Conservation (phyloP, 805 yeast species). For the Debaryomyces tyrocola region DNA sequence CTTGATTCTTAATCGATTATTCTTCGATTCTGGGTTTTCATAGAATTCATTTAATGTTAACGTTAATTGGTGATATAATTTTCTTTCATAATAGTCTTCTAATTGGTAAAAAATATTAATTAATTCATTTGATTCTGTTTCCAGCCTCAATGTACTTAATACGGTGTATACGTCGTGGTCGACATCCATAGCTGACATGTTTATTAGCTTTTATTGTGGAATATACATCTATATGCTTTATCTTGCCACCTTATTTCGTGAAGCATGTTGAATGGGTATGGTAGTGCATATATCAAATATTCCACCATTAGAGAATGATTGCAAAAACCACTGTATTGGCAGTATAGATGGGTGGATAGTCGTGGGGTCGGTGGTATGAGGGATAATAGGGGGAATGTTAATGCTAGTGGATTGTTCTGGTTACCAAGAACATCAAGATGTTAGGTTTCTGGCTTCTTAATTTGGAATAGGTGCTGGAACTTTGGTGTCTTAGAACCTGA, state of each 20-base stretch:
- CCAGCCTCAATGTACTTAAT: slow-evolving; percentile 62
- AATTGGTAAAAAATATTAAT: slow-evolving; percentile 61
- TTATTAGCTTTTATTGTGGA: background rate
- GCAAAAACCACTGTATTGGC: background rate
- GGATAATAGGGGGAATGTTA: too few species aligned
- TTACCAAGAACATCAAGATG: too few species aligned
- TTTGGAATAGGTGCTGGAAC: too few species aligned
- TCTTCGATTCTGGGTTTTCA: slow-evolving; percentile 48
- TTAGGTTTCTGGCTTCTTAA: too few species aligned
- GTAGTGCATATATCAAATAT: background rate
- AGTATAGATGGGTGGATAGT: too few species aligned
- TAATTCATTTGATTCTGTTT: slow-evolving; percentile 60
- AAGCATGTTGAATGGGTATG: background rate
- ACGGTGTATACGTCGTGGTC: slow-evolving; percentile 44
- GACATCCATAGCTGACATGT: slow-evolving; percentile 37
- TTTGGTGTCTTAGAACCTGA: too few species aligned
- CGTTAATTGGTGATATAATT: slow-evolving; percentile 94
- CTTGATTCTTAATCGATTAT: slow-evolving; percentile 54
- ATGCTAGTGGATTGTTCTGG: too few species aligned
- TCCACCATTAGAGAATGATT: background rate
- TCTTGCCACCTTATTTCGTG: background rate
- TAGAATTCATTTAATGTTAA: slow-evolving; percentile 63
- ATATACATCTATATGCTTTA: background rate
- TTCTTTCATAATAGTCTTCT: slow-evolving; percentile 84
- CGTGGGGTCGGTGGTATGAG: too few species aligned